Evolutionary conservation across 169 alveolate species (phyloP).

Genomic region (Plasmodium coatneyi): DNA sequence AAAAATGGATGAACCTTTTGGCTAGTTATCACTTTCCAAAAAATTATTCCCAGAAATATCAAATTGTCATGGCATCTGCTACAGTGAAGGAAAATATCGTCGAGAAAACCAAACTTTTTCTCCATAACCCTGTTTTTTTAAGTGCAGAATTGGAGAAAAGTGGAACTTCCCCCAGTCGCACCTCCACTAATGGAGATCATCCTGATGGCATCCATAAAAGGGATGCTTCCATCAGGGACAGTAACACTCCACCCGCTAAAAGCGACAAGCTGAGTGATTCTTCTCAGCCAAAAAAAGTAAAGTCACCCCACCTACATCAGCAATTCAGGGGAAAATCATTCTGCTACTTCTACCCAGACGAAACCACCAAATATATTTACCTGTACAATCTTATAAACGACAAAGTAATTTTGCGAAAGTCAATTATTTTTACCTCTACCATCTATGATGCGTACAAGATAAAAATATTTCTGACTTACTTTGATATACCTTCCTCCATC

Average conservation of each 20-base stretch:
- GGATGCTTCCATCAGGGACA: neutral
- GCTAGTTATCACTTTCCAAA: conserved; percentile 37
- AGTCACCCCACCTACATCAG: neutral
- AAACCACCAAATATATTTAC: conserved; percentile 49
- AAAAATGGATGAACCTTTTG: conserved; percentile 62
- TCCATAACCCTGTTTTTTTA: conserved; percentile 47
- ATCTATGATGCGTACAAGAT: conserved; percentile 39
- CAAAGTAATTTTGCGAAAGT: conserved; percentile 8
- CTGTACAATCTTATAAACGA: conserved; percentile 31
- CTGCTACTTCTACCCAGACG: conserved; percentile 32
- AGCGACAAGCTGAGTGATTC: neutral
- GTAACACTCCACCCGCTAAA: neutral
- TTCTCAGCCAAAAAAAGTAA: neutral
- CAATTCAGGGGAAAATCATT: conserved; percentile 44
- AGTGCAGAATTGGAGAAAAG: neutral
- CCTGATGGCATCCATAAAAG: neutral
- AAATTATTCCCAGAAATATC: conserved; percentile 52
- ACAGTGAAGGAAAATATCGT: conserved; percentile 18
- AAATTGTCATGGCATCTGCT: conserved; percentile 73
- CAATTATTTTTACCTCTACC: conserved; percentile 49
- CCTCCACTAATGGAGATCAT: neutral
- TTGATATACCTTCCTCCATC: conserved; percentile 29
- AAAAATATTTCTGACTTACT: conserved; percentile 46
- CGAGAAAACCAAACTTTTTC: conserved; percentile 13
- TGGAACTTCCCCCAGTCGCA: neutral